phyloP scores from a whole-genome alignment of 768 basidiomycete species.

The Pleurotus salmoneostramineus region DNA sequence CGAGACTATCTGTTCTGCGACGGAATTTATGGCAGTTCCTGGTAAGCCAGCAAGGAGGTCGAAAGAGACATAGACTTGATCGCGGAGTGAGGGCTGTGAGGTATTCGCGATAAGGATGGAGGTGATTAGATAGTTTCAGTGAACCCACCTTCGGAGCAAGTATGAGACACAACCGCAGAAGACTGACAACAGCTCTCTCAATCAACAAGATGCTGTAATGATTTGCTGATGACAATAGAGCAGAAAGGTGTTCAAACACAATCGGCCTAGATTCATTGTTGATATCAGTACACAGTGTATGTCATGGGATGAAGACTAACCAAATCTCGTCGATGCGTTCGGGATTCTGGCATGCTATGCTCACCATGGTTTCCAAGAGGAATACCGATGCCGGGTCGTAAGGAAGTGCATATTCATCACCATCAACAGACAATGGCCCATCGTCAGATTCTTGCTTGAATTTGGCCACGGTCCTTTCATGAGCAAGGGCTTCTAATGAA shows the following conservation, averaged over 20 bases:
- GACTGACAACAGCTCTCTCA: constrained; percentile 88
- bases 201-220: constrained; percentile 90
- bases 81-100: constrained; percentile 70
- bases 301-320: constrained; percentile 28
- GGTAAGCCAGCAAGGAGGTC: constrained; percentile 86
- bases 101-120: constrained; percentile 3
- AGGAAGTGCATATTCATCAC: constrained; percentile 55
- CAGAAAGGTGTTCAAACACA: constrained; percentile 89
- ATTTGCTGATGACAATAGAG: constrained; percentile 68
- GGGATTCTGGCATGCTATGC: constrained; percentile 74
- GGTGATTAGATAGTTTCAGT: background rate
- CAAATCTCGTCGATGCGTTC: constrained; percentile 86
- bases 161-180: constrained; percentile 80
- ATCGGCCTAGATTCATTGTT: constrained; percentile 62
- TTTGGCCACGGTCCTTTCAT: constrained; percentile 81
- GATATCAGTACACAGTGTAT: too few species aligned
- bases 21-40: constrained; percentile 67
- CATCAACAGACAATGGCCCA: constrained; percentile 33
- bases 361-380: constrained; percentile 92
- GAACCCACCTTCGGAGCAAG: constrained; percentile 69
- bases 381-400: constrained; percentile 97
- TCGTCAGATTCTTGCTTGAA: constrained; percentile 72
- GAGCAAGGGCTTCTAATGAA: constrained; percentile 86
- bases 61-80: constrained; percentile 93
- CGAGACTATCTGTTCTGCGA: constrained; percentile 88